Conservation (phyloP, 2,329 filamentous ascomycete genomes). For the Onygenales sp. region DNA sequence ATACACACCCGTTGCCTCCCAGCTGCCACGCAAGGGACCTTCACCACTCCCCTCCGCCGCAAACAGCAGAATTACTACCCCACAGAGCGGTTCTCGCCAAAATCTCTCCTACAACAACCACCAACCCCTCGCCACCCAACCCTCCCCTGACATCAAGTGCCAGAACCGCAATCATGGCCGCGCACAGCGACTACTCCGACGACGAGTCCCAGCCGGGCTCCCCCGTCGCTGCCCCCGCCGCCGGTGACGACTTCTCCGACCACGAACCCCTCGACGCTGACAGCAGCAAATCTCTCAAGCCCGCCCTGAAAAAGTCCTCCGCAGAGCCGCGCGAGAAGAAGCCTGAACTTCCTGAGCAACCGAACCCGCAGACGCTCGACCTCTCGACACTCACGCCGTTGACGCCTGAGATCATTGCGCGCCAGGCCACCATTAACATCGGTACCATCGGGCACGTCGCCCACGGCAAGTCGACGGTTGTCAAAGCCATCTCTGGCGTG, state of each 20-base stretch:
- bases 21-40: background rate
- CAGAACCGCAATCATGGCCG: slow-evolving; percentile 37
- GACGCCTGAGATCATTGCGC: slow-evolving; percentile 91
- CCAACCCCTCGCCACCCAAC: background rate
- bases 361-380: slow-evolving; percentile 82
- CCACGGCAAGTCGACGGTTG: slow-evolving; percentile 96
- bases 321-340: slow-evolving; percentile 42
- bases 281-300: slow-evolving; percentile 63
- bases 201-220: slow-evolving; percentile 48
- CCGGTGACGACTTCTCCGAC: slow-evolving; percentile 58
- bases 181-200: slow-evolving; percentile 47
- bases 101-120: background rate
- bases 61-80: too few species aligned
- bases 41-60: background rate
- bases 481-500: slow-evolving; percentile 97
- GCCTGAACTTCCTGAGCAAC: slow-evolving; percentile 74
- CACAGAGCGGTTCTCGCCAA: background rate
- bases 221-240: slow-evolving; percentile 37
- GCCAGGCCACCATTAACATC: slow-evolving; percentile 98
- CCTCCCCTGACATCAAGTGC: background rate
- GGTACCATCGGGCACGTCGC: slow-evolving; percentile 98
- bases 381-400: slow-evolving; percentile 70
- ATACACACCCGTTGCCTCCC: background rate
- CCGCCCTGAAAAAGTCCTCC: slow-evolving; percentile 71
- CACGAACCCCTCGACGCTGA: slow-evolving; percentile 57